Evolutionary conservation across 805 yeast species (phyloP), one percentile per base, ranked within the genome.

Genomic region (Monosporozyma servazzii): DNA sequence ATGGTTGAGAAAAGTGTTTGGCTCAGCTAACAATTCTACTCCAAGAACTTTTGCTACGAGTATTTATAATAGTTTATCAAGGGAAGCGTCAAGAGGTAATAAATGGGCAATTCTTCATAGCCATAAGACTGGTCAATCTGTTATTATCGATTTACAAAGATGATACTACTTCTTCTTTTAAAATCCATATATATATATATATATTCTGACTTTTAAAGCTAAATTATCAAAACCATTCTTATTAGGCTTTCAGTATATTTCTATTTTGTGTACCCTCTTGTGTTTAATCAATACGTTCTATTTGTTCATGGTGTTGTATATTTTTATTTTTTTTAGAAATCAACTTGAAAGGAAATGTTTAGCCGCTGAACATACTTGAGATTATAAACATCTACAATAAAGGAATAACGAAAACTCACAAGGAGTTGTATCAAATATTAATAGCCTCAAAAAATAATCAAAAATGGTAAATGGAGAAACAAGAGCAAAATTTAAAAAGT

Each of bases 31-130:
- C n/a, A 86, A 81, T 58, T 73, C 93, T 3, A 75, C 82, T 1
- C 95, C 96, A 15, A 75, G 88, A 65, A 88, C 89, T 50, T 90
- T 85, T 68, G 83, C 91, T 9, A 70, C 79, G 18, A 82, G 81
- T 51, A 83, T 93, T 13, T 85, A 85, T 65, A 81, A 78, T 55
- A 79, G 88, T 1, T 73, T 91, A 47, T 71, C 77, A 3, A 88
- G 84, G 58, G 98, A 91, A 58, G 80, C 84, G 2, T 60, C 79
- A 1, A 80, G 80, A 60, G 88, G 90, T 2, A 76, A 83, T 0
- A 79, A 78, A 58, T 84, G 88, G 84, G 93, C 86, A 1, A 73
- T 91, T 20, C 62, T 91, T 5, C 82, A 81, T 56, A 83, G 96
- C 15, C 79, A 87, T n/a, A 86, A 87, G 60, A 79, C 89, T 0